These are phyloP conservation scores for Neurospora intermedia DNA, from an alignment of 495 filamentous ascomycete genomes.

Conservation along the genomic window DNA sequence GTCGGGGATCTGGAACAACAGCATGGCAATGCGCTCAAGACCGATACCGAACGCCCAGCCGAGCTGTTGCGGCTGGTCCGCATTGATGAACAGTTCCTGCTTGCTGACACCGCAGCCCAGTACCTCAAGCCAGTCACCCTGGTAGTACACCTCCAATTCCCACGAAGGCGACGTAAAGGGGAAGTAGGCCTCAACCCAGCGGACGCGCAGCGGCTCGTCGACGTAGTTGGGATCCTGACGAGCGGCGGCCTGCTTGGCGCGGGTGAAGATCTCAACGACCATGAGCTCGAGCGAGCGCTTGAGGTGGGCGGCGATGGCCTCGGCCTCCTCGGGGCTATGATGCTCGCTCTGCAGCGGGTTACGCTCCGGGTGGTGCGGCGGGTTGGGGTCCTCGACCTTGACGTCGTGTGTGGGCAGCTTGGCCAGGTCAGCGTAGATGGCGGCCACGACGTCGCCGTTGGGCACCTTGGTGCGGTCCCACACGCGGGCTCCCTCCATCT, in stretches of 20 bases:
- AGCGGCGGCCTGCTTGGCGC: slow-evolving; percentile 57
- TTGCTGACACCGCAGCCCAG: slow-evolving; percentile 86
- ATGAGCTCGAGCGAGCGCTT: slow-evolving; percentile 83
- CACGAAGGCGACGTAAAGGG: slow-evolving; percentile 91
- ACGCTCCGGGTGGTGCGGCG: slow-evolving; percentile 61
- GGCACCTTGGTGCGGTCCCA: slow-evolving; percentile 65
- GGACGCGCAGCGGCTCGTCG: slow-evolving; percentile 63
- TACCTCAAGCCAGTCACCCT: slow-evolving; percentile 89
- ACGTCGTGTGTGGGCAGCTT: slow-evolving; percentile 61
- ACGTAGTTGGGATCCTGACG: slow-evolving; percentile 34
- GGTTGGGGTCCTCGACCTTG: slow-evolving; percentile 74
- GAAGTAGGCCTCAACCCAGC: slow-evolving; percentile 96
- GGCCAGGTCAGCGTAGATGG: slow-evolving; percentile 55
- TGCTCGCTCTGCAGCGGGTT: slow-evolving; percentile 71
- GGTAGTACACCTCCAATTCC: slow-evolving; percentile 94
- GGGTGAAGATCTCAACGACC: slow-evolving; percentile 78
- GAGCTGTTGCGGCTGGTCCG: slow-evolving; percentile 60
- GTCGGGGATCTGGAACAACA: slow-evolving; percentile 89
- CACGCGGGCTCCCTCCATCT: slow-evolving; percentile 90
- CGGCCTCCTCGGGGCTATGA: slow-evolving; percentile 65
- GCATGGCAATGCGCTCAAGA: slow-evolving; percentile 89
- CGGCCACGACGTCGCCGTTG: slow-evolving; percentile 48
- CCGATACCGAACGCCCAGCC: slow-evolving; percentile 97
- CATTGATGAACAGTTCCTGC: slow-evolving; percentile 67
- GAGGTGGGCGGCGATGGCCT: slow-evolving; percentile 74